These are phyloP conservation scores for Kwoniella bestiolae DNA, from an alignment of 768 basidiomycete species.

Conservation along the genomic window DNA sequence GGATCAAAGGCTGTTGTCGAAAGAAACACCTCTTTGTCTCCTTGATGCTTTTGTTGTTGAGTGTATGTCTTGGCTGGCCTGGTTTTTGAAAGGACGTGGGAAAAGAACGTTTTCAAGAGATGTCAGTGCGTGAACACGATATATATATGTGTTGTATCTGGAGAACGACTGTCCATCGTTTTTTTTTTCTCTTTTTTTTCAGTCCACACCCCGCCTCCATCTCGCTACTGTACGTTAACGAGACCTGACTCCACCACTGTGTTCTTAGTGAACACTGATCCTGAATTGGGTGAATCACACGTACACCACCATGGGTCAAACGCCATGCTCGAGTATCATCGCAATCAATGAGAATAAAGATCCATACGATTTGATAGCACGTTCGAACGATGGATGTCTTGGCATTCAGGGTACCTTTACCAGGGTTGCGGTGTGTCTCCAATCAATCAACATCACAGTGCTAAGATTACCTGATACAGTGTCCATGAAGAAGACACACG, in stretches of 20 bases:
- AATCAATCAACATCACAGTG: no score
- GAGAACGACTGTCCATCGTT: no score
- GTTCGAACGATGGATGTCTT: neutral
- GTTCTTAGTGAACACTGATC: no score
- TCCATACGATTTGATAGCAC: neutral
- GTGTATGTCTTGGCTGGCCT: neutral
- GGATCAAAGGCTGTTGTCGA: slow-evolving; percentile 2
- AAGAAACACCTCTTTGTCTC: neutral
- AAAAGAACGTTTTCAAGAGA: neutral
- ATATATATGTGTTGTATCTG: neutral
- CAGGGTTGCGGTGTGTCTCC: neutral
- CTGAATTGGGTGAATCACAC: no score
- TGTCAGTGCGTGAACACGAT: neutral
- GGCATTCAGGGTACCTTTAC: neutral
- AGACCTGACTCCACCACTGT: neutral
- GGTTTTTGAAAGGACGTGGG: neutral
- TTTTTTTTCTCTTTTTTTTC: neutral
- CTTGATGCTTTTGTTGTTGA: neutral
- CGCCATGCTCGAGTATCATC: no score
- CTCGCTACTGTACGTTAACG: neutral
- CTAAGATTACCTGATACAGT: no score
- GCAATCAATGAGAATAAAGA: neutral
- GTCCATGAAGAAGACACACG: neutral
- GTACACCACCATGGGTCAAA: no score
- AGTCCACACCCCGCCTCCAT: neutral